Evolutionary conservation across 139 green algal species (phyloP), one percentile per base, ranked within the genome.

Genomic region (Pleodorina starrii): DNA sequence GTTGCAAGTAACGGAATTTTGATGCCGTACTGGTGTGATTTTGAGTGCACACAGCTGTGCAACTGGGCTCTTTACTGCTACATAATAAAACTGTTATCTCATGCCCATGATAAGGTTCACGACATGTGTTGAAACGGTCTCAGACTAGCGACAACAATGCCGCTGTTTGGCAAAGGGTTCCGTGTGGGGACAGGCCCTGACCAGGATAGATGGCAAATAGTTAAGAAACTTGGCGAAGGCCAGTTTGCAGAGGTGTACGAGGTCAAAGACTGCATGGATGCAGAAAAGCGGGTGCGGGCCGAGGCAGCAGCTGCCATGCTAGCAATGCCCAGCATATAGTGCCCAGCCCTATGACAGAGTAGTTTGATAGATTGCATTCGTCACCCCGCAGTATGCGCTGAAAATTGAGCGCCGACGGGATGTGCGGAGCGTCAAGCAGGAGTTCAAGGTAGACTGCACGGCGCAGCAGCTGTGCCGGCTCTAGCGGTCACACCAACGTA

Each of bases 161-260:
- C 73, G 14, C 57, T 92, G 10, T 89, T 92, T 63, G 69, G 46
- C 44, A 86, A 87, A 42, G 89, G 89, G 29, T 63, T 66, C 36
- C 73, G 89, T 1, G 19, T 89, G 12, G 81, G 74, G 17, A 80
- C 59, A 11, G 74, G 71, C 25, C 29, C 69, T 5, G 89, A 90
- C 40, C 72, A 93, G 12, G 83, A 85, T n/a, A 40, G 84, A 16
- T 94, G 91, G 81, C 46, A 69, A 1, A 85, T 94, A 0, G 43
- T 80, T 0, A 90, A 91, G n/a, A 97, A 96, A 84, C 90, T 97
- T 11, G 95, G 95, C 1, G 94, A 97, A 79, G 95, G 95, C 5
- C 93, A 95, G 77, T 97, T 97, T 90, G 93, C 95, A 17, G 95
- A 97, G 68, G 95, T 97, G 0, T 97, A 95, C 72, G 91, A 95